Conservation (phyloP, 495 filamentous ascomycete genomes). For the Xylaria acuta region DNA sequence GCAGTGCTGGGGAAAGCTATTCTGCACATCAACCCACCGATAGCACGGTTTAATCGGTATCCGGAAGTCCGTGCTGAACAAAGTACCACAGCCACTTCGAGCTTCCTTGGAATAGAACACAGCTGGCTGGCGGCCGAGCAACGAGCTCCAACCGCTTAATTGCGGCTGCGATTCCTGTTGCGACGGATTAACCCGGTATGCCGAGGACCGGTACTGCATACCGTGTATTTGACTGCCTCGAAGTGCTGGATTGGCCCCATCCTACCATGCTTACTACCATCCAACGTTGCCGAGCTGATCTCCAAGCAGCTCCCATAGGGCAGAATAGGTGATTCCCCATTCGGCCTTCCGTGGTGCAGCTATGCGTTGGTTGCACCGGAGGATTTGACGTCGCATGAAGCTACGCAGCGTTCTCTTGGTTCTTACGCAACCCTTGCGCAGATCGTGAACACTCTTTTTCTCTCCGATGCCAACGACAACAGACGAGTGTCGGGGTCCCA, state of each 20-base stretch:
- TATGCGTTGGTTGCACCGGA: neutral
- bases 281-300: neutral
- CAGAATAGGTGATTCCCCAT: constrained; percentile 1
- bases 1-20: constrained; percentile 8
- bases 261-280: neutral
- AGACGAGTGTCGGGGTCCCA: neutral
- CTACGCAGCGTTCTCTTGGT: neutral
- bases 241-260: neutral
- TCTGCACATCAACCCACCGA: neutral
- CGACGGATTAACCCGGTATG: neutral
- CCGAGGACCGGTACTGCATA: neutral
- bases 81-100: constrained; percentile 14
- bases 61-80: constrained; percentile 15
- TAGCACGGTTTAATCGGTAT: neutral
- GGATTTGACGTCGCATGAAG: constrained; percentile 18
- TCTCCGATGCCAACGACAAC: neutral
- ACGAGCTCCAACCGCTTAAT: constrained; percentile 16
- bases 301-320: neutral
- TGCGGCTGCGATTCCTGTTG: neutral
- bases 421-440: constrained; percentile 14
- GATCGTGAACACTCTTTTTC: constrained; percentile 1
- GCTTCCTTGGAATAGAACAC: neutral
- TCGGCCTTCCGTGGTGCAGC: constrained; percentile 1
- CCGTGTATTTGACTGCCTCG: neutral
- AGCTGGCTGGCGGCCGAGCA: neutral